Evolutionary conservation across 2,329 filamentous ascomycete species (phyloP), one percentile per base, ranked within the genome.

Genomic region (Phaeosphaeria sp.): DNA sequence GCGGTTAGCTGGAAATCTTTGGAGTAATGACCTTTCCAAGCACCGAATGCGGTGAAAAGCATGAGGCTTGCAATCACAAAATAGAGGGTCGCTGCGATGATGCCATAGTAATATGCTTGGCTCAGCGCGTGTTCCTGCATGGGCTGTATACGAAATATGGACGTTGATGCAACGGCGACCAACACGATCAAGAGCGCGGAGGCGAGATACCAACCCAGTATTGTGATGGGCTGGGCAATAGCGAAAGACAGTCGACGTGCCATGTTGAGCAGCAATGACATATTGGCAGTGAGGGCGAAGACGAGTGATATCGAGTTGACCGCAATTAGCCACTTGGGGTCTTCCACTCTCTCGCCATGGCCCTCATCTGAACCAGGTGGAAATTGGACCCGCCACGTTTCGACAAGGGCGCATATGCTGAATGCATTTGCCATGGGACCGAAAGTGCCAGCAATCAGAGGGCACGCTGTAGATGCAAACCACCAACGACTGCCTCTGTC

Each of bases 401-500:
- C 79, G 1, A 83, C 81, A 6, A 88, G 75, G 11, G 85, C 85
- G 62, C 83, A 85, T 48, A 85, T 79, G 53, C 77, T 83, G 66
- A 85, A 85, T 0, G 82, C 82, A 55, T 81, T 85, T 6, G 83
- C 82, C 73, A 85, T 83, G 2, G 83, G 83, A 0, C 83, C 83
- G 64, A 85, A 84, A 0, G 83, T 85, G 46, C 78, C 79, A 3
- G 85, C 85, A 36, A 87, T 76, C 2, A 88, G 75, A 15, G 86
- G 86, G 64, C 83, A 84, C 30, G 81, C 84, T 9, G 85, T 87
- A 20, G 82, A 85, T 2, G 85, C 84, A 66, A 87, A 84, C 85
- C 85, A 88, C 84, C 85, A 88, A 54, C 81, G 79, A 66, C 80
- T 82, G 46, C 6, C 13, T 18, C 15, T n/a, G 44, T 71, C 49